These are phyloP conservation scores for Daedaleopsis nitida DNA, from an alignment of 768 basidiomycete genomes.

Conservation along the genomic window DNA sequence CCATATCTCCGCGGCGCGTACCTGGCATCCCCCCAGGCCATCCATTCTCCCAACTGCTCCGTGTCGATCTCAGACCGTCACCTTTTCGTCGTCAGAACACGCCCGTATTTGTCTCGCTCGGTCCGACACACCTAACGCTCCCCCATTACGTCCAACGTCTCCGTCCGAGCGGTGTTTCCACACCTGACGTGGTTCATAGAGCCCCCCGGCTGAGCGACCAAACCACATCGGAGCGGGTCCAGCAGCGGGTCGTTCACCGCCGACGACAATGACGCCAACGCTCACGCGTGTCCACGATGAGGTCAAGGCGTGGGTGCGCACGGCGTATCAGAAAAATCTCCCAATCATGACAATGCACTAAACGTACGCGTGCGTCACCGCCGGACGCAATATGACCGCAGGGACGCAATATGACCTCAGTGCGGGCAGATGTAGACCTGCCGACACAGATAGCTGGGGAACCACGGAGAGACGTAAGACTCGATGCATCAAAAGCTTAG, in stretches of 20 bases:
- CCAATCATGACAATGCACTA: not conserved
- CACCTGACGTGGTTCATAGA: conserved; percentile 12
- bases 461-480: conserved; percentile 7
- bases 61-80: no score
- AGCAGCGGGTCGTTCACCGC: no score
- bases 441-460: not conserved
- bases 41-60: not conserved
- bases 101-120: not conserved
- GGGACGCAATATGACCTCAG: not conserved
- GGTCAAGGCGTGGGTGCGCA: not conserved
- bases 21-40: not conserved
- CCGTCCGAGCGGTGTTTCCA: not conserved
- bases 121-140: not conserved
- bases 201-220: not conserved
- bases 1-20: not conserved
- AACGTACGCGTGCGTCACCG: conserved; percentile 8
- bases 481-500: not conserved
- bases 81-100: no score
- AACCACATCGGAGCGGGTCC: no score
- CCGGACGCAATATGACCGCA: conserved; percentile 1
- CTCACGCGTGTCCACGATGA: not conserved
- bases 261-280: not conserved
- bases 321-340: not conserved
- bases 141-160: not conserved
- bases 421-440: no score